These are phyloP conservation scores for Diaporthe humulicola DNA, from an alignment of 2,329 filamentous ascomycete species.

Conservation along the genomic window DNA sequence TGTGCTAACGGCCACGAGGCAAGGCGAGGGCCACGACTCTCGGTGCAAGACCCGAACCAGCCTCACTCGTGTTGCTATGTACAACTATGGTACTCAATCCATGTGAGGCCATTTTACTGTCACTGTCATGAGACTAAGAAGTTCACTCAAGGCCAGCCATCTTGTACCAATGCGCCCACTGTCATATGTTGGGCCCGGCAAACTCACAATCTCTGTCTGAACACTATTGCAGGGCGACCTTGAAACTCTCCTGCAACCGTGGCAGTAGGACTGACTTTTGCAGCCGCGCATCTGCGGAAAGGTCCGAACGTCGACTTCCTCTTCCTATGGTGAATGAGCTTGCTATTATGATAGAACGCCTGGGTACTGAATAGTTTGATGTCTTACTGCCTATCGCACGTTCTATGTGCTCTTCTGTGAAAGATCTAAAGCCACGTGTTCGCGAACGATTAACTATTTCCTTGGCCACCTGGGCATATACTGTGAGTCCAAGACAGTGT, in stretches of 20 bases:
- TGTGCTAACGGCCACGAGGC: neutral
- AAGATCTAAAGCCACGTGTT: too few species aligned
- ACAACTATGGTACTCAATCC: neutral
- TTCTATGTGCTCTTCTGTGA: too few species aligned
- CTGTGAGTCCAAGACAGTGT: neutral
- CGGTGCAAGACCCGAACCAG: neutral
- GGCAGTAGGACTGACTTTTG: too few species aligned
- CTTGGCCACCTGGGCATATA: neutral
- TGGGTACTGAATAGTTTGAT: neutral
- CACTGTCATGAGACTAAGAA: neutral
- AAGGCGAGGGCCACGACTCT: neutral
- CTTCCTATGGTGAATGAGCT: neutral
- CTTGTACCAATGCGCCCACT: too few species aligned
- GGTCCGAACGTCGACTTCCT: neutral
- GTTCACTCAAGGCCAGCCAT: neutral
- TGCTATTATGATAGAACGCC: neutral
- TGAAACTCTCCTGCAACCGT: neutral
- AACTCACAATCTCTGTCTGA: neutral
- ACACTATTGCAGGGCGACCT: neutral
- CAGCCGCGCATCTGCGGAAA: neutral
- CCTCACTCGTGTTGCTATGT: neutral
- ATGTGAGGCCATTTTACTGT: neutral
- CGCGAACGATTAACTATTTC: too few species aligned
- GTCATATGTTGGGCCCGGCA: neutral
- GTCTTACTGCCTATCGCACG: too few species aligned